These are phyloP conservation scores for Acanthamoeba triangularis DNA, from an alignment of 208 protist genomes.

Conservation along the genomic window DNA sequence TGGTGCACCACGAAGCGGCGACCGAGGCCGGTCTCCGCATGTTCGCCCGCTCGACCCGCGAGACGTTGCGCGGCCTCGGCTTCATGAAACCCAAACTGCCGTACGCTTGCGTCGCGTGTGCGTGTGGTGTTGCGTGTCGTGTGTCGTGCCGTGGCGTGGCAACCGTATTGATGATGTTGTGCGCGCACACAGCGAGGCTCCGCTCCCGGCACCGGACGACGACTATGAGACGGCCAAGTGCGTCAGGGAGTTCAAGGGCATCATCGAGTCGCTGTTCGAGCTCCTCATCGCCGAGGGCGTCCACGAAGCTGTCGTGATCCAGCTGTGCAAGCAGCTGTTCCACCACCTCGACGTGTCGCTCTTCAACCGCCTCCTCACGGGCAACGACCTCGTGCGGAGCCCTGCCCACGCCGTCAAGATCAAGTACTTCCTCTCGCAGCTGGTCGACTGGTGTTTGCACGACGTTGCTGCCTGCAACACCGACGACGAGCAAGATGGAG, in stretches of 20 bases:
- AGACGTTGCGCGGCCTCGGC: not conserved
- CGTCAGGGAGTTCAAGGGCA: slow-evolving; percentile 38
- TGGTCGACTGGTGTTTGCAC: slow-evolving; percentile 40
- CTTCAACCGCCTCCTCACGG: not conserved
- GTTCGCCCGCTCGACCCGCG: not conserved
- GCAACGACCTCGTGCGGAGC: not conserved
- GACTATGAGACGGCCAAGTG: not conserved
- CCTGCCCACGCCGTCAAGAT: slow-evolving; percentile 18
- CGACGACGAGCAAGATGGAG: not conserved
- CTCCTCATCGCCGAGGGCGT: slow-evolving; percentile 18
- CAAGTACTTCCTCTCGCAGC: slow-evolving; percentile 71
- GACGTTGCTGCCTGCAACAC: not conserved
- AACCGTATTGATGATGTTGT: not conserved
- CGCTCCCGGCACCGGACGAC: not conserved
- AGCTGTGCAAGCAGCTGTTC: slow-evolving; percentile 63
- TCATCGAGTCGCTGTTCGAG: slow-evolving; percentile 28
- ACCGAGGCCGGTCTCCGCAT: not conserved
- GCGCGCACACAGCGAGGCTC: not conserved
- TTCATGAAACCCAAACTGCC: not conserved
- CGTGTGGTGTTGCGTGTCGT: no score
- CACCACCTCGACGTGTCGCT: slow-evolving; percentile 45
- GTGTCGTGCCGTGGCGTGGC: not conserved
- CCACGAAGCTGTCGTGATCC: slow-evolving; percentile 4
- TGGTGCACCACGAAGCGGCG: not conserved
- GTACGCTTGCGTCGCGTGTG: not conserved